Evolutionary conservation across 495 filamentous ascomycete genomes (phyloP), one percentile per base, ranked within the genome.

Genomic region (Geoglossum glabrum): DNA sequence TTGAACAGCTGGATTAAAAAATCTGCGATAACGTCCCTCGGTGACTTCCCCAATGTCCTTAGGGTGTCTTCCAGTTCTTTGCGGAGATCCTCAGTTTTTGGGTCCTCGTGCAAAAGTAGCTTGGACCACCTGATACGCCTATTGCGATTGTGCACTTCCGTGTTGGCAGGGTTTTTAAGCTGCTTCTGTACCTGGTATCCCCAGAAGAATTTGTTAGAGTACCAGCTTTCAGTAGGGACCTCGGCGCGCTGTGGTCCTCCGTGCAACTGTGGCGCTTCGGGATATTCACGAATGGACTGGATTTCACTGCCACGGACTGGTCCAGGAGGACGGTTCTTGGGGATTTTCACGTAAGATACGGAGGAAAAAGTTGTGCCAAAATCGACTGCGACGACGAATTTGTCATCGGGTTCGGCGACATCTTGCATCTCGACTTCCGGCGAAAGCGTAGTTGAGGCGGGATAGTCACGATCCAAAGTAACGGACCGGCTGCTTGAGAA

Each of bases 281-380:
- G 60, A 58, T 57, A 64, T 36, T 57, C 61, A 21, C 58, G 27
- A 52, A 64, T 64, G 19, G 57, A 64, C 23, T 46, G 33, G 15
- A 64, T 59, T 33, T 59, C 50, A 10, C 8, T 28, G 10, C 55
- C 26, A n/a, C 38, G 27, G 26, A 61, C 3, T 30, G 57, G 15
- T 47, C 61, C 60, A 15, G 34, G 47, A 17, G 56, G 54, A 30
- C 51, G 30, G 8, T 43, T 45, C 36, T 50, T 57, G 33, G 30
- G 47, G 25, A 61, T 30, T 47, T 26, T 11, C 28, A 59, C 52
- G 43, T 64, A 64, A 13, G 60, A 61, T 11, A 64, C 57, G 28
- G 62, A 60, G 26, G 62, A 64, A 47, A 57, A 64, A 33, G 62
- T 64, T 25, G 62, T 64, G 13, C 62, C 62, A 43, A 64, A 64